A percentile compares a stretch with the other conserved stretches of the same genome.
phyloP scores from a whole-genome alignment of 257 asterid genomes.

The Nicotiana tabacum region DNA sequence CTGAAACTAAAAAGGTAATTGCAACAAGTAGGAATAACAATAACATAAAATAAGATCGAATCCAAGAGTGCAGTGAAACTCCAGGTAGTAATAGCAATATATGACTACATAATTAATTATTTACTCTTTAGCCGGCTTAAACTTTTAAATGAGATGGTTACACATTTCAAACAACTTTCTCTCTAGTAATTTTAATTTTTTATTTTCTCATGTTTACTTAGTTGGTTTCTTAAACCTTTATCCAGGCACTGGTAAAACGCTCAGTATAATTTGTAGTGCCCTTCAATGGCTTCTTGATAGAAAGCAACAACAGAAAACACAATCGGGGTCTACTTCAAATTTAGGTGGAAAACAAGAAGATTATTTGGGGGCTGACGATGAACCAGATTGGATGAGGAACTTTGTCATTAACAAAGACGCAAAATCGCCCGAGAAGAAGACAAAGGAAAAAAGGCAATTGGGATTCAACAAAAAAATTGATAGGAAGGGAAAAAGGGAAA shows the following conservation, averaged over 20 bases:
- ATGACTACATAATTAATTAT: too few relatives aligned
- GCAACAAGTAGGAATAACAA: too few relatives aligned
- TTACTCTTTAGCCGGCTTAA: too few relatives aligned
- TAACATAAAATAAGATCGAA: too few relatives aligned
- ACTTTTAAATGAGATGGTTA: too few relatives aligned
- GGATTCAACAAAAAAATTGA: constrained; percentile 18
- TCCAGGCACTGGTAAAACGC: constrained; percentile 95
- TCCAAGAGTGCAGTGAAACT: too few relatives aligned
- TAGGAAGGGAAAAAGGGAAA: constrained; percentile 23
- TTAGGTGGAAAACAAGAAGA: constrained; percentile 30
- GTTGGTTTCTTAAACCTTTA: background rate
- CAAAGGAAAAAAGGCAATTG: constrained; percentile 18
- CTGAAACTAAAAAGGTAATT: too few relatives aligned
- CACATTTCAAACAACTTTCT: too few relatives aligned
- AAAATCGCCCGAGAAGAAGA: constrained; percentile 30
- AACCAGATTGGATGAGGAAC: constrained; percentile 88
- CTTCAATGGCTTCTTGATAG: constrained; percentile 88
- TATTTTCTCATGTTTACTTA: background rate
- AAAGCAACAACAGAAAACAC: constrained; percentile 30
- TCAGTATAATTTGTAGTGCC: constrained; percentile 95
- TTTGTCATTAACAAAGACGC: constrained; percentile 49
- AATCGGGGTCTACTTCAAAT: constrained; percentile 7
- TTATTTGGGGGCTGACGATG: constrained; percentile 41
- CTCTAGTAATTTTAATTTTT: too few relatives aligned
- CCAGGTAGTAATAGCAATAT: too few relatives aligned